phyloP scores from a whole-genome alignment of 768 basidiomycete genomes.

The Lepiota brunneoincarnata region DNA sequence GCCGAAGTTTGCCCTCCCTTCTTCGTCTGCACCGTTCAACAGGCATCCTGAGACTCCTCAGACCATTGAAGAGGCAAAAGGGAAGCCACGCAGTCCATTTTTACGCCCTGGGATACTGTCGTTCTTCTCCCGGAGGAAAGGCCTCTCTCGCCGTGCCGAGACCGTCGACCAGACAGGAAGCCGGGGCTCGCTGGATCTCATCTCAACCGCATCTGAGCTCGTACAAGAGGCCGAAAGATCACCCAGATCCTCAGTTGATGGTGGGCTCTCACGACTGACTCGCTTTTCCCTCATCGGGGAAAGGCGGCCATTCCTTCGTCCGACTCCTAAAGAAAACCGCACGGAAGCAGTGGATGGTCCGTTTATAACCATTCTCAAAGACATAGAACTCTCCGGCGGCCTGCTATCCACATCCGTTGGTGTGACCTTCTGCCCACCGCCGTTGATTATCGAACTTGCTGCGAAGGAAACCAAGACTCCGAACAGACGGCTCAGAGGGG shows the following conservation, averaged over 20 bases:
- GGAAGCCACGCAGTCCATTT: slow-evolving; percentile 26
- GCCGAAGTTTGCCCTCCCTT: slow-evolving; percentile 23
- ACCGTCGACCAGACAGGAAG: slow-evolving; percentile 22
- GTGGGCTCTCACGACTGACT: not conserved
- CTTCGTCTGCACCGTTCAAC: slow-evolving; percentile 20
- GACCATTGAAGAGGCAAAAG: not conserved
- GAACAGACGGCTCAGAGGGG: slow-evolving; percentile 43
- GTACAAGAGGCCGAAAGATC: not conserved
- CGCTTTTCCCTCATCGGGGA: slow-evolving; percentile 22
- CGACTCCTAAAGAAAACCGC: slow-evolving; percentile 3
- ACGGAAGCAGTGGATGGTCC: slow-evolving; percentile 21
- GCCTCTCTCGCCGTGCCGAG: slow-evolving; percentile 16
- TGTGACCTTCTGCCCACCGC: slow-evolving; percentile 44
- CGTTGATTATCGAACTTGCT: slow-evolving; percentile 46
- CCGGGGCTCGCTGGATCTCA: slow-evolving; percentile 41
- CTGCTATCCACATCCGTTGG: slow-evolving; percentile 55
- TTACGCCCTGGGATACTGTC: slow-evolving; percentile 39
- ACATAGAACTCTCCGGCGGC: slow-evolving; percentile 34
- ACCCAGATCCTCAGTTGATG: not conserved
- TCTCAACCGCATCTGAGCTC: not conserved
- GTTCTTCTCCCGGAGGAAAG: slow-evolving; percentile 32
- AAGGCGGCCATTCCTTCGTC: slow-evolving; percentile 17
- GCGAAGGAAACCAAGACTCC: slow-evolving; percentile 44
- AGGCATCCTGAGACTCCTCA: not conserved
- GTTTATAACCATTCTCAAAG: slow-evolving; percentile 37